Evolutionary conservation across 768 basidiomycete species (phyloP), one percentile per base, ranked within the genome.

Genomic region (Panellus pusillus): DNA sequence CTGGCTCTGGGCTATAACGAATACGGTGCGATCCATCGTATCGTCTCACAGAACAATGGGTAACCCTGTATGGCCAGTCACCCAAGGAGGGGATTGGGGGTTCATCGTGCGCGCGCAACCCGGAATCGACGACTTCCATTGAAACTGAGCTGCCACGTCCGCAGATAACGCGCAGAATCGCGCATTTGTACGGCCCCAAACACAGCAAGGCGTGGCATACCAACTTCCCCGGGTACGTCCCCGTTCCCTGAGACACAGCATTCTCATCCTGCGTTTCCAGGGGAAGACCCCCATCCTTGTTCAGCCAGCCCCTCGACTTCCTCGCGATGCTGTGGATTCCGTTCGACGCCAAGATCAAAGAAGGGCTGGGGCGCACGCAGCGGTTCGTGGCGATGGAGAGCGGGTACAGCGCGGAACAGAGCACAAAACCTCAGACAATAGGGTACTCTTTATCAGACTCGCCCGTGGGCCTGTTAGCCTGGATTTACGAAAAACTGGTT

Each of bases 31-130:
- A 44, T 24, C 11, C 9, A 27, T 13, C 37, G 32, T 14, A 11
- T 35, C 8, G 9, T 9, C 14, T 35, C 32, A 8, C 32, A 14
- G 32, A 6, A 36, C 24, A 4, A n/a, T 6, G 24, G 3, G 44
- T 9, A 19, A 24, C 18, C 13, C 4, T 32, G 15, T 5, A 9
- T 11, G 4, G 40, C 7, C 58, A 80, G 79, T 79, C 8, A 72
- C 73, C 0, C 77, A 77, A 56, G 79, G 79, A 5, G 79, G 78
- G 5, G 79, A 80, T 51, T 80, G 76, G 77, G 79, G 79, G 14
- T 50, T 40, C 12, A 0, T 56, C 3, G 79, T 79, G 55, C 28
- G 68, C 59, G 2, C 6, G 4, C 42, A 35, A 20, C 9, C 61
- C 63, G 3, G 63, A 67, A 14, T 35, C 24, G 24, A 35, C 7